Conservation (phyloP, 2,329 filamentous ascomycete species). For the Delphinella strobiligena region DNA sequence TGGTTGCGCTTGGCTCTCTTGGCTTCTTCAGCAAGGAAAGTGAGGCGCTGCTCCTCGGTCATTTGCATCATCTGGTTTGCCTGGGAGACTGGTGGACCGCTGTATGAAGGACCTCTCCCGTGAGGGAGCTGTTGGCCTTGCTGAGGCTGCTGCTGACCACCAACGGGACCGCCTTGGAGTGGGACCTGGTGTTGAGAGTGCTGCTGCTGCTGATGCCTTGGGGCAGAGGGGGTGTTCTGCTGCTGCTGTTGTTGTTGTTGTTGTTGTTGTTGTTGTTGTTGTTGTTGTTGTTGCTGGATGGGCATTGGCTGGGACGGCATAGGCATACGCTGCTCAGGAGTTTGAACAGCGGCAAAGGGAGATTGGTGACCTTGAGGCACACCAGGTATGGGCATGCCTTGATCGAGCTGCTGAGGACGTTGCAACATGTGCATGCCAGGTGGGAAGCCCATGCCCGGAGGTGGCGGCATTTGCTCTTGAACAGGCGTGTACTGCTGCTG, state of each 20-base stretch:
- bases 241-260: constrained; percentile 3
- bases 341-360: constrained; percentile 12
- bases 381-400: not conserved
- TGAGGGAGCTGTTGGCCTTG: constrained; percentile 25
- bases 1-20: constrained; percentile 94
- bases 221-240: constrained; percentile 1
- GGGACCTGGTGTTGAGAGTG: constrained; percentile 2
- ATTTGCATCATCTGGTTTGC: constrained; percentile 65
- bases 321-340: constrained; percentile 7
- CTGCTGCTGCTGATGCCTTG: constrained; percentile 1
- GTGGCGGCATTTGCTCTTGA: constrained; percentile 13
- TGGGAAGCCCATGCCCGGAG: constrained; percentile 14
- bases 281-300: constrained; percentile 15
- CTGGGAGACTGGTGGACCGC: constrained; percentile 46
- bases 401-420: constrained; percentile 42
- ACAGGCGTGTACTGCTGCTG: constrained; percentile 15
- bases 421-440: constrained; percentile 63
- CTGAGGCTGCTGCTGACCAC: too few species aligned
- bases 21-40: constrained; percentile 80
- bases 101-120: constrained; percentile 37
- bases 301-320: constrained; percentile 18
- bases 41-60: constrained; percentile 71
- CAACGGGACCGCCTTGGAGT: constrained; percentile 3
- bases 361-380: constrained; percentile 12
- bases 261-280: constrained; percentile 16